A percentile compares a stretch with the other conserved stretches of the same genome.
Conservation (phyloP, 2,329 filamentous ascomycete species). For the Alternaria postmessia region DNA sequence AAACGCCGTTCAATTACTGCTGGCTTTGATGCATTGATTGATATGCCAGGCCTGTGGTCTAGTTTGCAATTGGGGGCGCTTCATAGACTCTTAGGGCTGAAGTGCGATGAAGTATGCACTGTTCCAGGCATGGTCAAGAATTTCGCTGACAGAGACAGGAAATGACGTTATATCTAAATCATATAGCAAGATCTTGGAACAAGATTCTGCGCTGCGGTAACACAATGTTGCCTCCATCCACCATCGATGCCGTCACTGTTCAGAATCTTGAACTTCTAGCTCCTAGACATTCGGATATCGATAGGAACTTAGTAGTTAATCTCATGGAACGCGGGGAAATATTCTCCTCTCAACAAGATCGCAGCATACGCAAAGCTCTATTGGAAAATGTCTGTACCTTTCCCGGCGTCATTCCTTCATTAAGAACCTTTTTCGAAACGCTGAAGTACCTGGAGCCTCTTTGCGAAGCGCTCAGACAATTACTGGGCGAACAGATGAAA, state of each 20-base stretch:
- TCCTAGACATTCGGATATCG: slow-evolving; percentile 13
- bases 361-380: slow-evolving; percentile 6
- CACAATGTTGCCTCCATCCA: slow-evolving; percentile 6
- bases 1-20: slow-evolving; percentile 16
- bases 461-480: slow-evolving; percentile 17
- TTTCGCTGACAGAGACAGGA: slow-evolving; percentile 9
- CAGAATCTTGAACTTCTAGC: slow-evolving; percentile 16
- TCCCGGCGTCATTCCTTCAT: slow-evolving; percentile 13
- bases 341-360: slow-evolving; percentile 15
- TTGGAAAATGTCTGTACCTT: slow-evolving; percentile 15
- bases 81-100: slow-evolving; percentile 27
- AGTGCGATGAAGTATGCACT: slow-evolving; percentile 28
- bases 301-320: slow-evolving; percentile 11
- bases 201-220: slow-evolving; percentile 16
- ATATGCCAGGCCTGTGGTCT: slow-evolving; percentile 31
- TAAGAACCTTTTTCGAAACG: slow-evolving; percentile 26
- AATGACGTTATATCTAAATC: slow-evolving; percentile 23
- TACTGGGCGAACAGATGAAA: slow-evolving; percentile 20
- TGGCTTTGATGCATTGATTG: slow-evolving; percentile 26
- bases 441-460: slow-evolving; percentile 28
- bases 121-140: no score
- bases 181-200: slow-evolving; percentile 17
- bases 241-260: slow-evolving; percentile 15
- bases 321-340: slow-evolving; percentile 16
- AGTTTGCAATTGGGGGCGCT: slow-evolving; percentile 29